Evolutionary conservation across 2,329 filamentous ascomycete species (phyloP), one percentile per base, ranked within the genome.

Genomic region (Lecanicillium sp.): DNA sequence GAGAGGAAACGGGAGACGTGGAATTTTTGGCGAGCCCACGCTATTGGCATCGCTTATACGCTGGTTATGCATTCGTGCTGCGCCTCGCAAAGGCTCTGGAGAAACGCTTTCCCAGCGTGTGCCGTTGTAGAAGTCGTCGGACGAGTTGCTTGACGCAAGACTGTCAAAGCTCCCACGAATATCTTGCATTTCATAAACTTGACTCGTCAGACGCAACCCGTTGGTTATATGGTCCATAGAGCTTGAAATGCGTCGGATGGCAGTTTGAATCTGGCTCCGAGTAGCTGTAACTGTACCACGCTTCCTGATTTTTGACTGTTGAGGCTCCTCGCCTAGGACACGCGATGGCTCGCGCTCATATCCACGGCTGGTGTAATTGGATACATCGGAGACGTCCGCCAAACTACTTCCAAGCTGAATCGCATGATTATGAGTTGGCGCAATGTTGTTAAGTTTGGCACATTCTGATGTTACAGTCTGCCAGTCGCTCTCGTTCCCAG

Each of bases 311-410:
- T n/a, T n/a, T n/a, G n/a, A 17, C 9, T 11, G 14, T 16, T 13
- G 5, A 5, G 15, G 15, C 14, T 11, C 15, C 5, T 16, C 4
- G 14, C 5, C 11, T 11, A 11, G 15, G 30, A 33, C 14, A 5
- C 5, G 5, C 11, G 5, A 15, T 8, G 9, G 15, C 12, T 5
- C 14, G 15, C 30, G 5, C 18, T 33, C 18, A 11, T 16, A 33
- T 13, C 35, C 16, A 29, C 20, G 29, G 29, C 32, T 20, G 22
- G 17, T 32, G 7, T 35, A 42, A 14, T 34, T 37, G 6, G 29
- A 13, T 7, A 44, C 44, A 31, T 70, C 66, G 1, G 67, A 69
- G 6, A 63, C 57, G 42, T 70, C 59, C 3, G 67, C 67, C 16
- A 71, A 45, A 40, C 67, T 71, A 45, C 62, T 68, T 9, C 66